Conservation (phyloP, 768 basidiomycete species). For the Suillus subaureus region DNA sequence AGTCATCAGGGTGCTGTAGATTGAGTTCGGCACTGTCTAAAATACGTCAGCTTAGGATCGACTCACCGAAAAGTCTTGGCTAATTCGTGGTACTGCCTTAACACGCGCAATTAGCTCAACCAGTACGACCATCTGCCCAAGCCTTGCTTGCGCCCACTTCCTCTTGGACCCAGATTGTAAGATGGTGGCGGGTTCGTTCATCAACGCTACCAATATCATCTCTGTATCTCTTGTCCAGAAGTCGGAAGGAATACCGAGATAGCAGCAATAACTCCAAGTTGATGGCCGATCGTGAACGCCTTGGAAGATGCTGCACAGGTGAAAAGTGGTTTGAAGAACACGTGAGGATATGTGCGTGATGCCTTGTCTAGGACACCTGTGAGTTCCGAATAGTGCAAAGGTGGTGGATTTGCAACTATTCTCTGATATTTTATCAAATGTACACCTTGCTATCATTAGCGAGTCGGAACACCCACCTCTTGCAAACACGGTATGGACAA, state of each 20-base stretch:
- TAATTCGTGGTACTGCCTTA: conserved; percentile 44
- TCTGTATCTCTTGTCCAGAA: conserved; percentile 73
- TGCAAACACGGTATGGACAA: conserved; percentile 48
- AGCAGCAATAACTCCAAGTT: conserved; percentile 56
- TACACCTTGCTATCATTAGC: background rate
- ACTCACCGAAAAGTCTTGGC: conserved; percentile 43
- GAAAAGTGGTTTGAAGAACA: conserved; percentile 76
- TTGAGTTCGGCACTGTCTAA: background rate
- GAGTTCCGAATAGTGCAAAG: conserved; percentile 47
- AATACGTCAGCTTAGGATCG: background rate
- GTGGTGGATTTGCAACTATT: conserved; percentile 54
- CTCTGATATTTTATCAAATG: conserved; percentile 40
- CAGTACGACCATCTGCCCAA: conserved; percentile 65
- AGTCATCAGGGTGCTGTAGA: conserved; percentile 3
- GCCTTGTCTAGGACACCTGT: conserved; percentile 53
- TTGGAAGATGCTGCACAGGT: conserved; percentile 66
- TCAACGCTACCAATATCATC: conserved; percentile 72
- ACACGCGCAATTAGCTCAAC: conserved; percentile 62
- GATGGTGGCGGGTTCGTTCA: conserved; percentile 45
- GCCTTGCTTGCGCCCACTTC: conserved; percentile 50
- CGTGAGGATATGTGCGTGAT: conserved; percentile 54
- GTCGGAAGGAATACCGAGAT: conserved; percentile 55
- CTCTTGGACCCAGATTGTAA: conserved; percentile 18
- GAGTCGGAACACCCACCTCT: conserved; percentile 42
- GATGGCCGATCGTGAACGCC: conserved; percentile 57